A percentile compares a stretch with the other conserved stretches of the same genome.
Evolutionary conservation across 495 filamentous ascomycete species (phyloP).

Genomic region (Trichocladium antarcticum): DNA sequence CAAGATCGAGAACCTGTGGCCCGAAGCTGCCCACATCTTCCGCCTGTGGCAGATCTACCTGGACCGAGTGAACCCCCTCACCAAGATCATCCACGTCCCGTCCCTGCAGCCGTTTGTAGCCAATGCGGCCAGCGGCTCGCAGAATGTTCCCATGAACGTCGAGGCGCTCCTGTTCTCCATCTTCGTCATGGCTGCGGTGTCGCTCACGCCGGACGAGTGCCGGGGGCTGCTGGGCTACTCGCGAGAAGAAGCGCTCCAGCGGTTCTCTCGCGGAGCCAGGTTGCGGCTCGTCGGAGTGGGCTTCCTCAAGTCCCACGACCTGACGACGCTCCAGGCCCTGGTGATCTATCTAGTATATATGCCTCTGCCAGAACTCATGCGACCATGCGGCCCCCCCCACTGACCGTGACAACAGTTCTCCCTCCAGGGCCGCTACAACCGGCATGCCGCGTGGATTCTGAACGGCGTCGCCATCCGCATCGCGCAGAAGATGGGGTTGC

Average conservation of each 20-base stretch:
- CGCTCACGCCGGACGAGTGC: slow-evolving; percentile 42
- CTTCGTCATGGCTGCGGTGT: slow-evolving; percentile 39
- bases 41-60: slow-evolving; percentile 59
- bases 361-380: background rate
- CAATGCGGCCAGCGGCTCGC: slow-evolving; percentile 30
- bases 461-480: slow-evolving; percentile 50
- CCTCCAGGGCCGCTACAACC: slow-evolving; percentile 41
- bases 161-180: slow-evolving; percentile 45
- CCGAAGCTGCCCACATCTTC: slow-evolving; percentile 52
- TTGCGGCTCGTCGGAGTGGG: slow-evolving; percentile 38
- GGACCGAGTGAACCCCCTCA: slow-evolving; percentile 56
- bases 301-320: slow-evolving; percentile 42
- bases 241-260: slow-evolving; percentile 30
- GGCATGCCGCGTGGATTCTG: slow-evolving; percentile 41
- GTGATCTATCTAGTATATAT: slow-evolving; percentile 43
- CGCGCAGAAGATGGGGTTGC: slow-evolving; percentile 63
- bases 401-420: slow-evolving; percentile 30
- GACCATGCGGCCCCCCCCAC: background rate
- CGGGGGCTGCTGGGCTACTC: slow-evolving; percentile 35
- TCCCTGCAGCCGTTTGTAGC: slow-evolving; percentile 45
- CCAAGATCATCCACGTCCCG: slow-evolving; percentile 60
- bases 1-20: slow-evolving; percentile 43
- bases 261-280: slow-evolving; percentile 36
- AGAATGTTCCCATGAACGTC: slow-evolving; percentile 35
- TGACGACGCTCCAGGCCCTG: slow-evolving; percentile 44